phyloP scores from a whole-genome alignment of 768 basidiomycete species.

The Russula griseocarnosa region DNA sequence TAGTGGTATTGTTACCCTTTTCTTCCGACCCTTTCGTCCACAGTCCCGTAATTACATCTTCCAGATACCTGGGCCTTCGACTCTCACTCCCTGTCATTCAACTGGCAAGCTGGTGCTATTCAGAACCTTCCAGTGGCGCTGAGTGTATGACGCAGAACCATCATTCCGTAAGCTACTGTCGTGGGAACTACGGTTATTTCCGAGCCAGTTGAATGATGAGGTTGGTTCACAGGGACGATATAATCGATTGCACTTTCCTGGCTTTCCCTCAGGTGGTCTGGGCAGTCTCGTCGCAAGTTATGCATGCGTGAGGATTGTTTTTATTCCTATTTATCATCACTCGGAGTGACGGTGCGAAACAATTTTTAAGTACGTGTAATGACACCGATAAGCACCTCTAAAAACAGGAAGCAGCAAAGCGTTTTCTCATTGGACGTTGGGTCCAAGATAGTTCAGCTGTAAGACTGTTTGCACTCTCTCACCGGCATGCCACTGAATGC shows the following conservation, averaged over 20 bases:
- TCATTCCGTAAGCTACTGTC: too few species aligned
- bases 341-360: background rate
- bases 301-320: background rate
- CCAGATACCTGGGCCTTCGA: slow-evolving; percentile 3
- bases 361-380: background rate
- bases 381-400: background rate
- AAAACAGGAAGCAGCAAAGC: background rate
- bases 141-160: background rate
- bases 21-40: slow-evolving; percentile 13
- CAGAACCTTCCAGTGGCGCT: background rate
- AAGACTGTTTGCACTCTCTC: background rate
- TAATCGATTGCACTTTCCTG: background rate
- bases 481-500: background rate
- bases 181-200: slow-evolving; percentile 2
- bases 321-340: background rate
- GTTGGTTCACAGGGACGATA: background rate
- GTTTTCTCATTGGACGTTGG: background rate
- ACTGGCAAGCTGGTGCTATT: background rate
- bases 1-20: background rate
- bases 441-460: background rate
- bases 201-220: background rate
- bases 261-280: background rate
- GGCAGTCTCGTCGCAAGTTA: background rate
- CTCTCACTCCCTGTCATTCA: background rate
- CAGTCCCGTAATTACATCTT: background rate